Conservation (phyloP, 2,329 filamentous ascomycete genomes). For the Botrytis aclada region DNA sequence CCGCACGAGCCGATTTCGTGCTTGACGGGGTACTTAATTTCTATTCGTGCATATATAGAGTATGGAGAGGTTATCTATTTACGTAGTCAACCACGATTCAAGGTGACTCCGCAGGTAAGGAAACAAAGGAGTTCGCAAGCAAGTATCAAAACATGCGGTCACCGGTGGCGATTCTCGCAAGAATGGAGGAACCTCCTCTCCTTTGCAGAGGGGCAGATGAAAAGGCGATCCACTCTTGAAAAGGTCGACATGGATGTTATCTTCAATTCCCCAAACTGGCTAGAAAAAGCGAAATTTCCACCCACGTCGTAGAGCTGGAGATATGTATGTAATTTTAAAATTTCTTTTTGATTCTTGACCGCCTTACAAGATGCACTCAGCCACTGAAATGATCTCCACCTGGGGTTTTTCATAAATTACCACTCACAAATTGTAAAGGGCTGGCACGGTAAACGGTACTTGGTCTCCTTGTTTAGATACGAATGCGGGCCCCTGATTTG, state of each 20-base stretch:
- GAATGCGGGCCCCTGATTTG: conserved; percentile 3
- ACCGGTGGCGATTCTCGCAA: not conserved
- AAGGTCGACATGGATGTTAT: not conserved
- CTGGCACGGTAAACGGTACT: not conserved
- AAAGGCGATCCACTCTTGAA: not conserved
- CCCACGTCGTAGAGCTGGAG: not conserved
- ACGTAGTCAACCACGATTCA: not conserved
- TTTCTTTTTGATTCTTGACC: not conserved
- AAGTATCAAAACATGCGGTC: not conserved
- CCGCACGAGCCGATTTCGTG: not conserved
- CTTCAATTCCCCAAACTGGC: not conserved
- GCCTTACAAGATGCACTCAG: not conserved
- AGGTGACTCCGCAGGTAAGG: not conserved
- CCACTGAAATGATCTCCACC: conserved; percentile 10
- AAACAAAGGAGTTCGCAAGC: not conserved
- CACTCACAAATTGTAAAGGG: not conserved
- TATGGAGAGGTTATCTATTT: not conserved
- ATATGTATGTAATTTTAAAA: conserved; percentile 2
- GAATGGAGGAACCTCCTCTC: not conserved
- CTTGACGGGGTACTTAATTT: not conserved
- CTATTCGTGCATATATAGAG: not conserved
- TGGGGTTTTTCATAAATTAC: conserved; percentile 2
- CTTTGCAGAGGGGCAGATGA: conserved; percentile 5
- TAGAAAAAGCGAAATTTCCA: conserved; percentile 1
- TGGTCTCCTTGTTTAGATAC: not conserved